These are phyloP conservation scores for Leccinum sublutescens DNA, from an alignment of 768 basidiomycete species.

Conservation along the genomic window DNA sequence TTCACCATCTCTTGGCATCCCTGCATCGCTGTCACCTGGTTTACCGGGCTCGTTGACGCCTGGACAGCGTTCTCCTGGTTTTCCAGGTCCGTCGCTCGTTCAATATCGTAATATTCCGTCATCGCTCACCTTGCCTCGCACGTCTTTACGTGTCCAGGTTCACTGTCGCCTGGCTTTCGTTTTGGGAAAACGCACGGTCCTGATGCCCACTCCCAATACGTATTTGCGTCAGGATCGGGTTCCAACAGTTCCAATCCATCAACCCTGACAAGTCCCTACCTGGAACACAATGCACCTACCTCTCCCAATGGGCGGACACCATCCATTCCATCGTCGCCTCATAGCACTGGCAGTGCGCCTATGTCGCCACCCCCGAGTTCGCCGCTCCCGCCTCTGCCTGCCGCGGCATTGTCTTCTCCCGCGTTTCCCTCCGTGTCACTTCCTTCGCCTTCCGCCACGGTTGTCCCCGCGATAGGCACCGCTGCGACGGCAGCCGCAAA, in stretches of 20 bases:
- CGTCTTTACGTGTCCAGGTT: conserved; percentile 11
- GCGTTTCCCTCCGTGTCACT: background rate
- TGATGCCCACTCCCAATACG: conserved; percentile 14
- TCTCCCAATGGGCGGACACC: conserved; percentile 12
- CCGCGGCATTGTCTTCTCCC: conserved; percentile 15
- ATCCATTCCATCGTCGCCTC: conserved; percentile 2
- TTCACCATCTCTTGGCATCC: conserved; percentile 9
- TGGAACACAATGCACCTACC: background rate
- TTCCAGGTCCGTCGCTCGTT: conserved; percentile 23
- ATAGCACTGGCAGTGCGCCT: conserved; percentile 2
- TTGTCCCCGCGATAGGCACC: background rate
- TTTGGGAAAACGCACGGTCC: conserved; percentile 4
- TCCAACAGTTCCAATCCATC: conserved; percentile 8
- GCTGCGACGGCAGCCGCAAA: conserved; percentile 16
- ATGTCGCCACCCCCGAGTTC: conserved; percentile 26
- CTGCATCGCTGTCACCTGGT: conserved; percentile 19
- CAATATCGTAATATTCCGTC: conserved; percentile 6
- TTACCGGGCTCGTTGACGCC: conserved; percentile 19
- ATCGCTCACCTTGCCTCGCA: conserved; percentile 2
- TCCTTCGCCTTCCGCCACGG: background rate
- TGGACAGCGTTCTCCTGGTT: conserved; percentile 22
- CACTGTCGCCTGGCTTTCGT: conserved; percentile 23
- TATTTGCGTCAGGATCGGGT: conserved; percentile 15
- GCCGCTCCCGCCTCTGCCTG: conserved; percentile 22
- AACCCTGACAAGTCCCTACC: background rate